Conservation (phyloP, 2,329 filamentous ascomycete species). For the Aspergillus pseudoterreus region DNA sequence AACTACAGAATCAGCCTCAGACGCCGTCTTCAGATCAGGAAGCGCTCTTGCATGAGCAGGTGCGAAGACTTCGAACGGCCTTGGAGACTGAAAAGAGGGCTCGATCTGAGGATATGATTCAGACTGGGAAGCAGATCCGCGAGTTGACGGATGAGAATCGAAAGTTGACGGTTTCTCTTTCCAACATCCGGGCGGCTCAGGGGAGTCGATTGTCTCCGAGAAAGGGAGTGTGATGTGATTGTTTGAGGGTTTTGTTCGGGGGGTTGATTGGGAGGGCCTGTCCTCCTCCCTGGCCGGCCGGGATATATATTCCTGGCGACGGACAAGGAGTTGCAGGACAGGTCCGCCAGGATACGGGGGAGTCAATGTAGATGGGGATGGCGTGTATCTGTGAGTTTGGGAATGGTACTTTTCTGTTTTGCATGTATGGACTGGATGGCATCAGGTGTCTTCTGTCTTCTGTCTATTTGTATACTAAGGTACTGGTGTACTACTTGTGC, state of each 20-base stretch:
- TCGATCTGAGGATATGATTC: constrained; percentile 14
- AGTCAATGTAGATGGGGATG: too few relatives aligned
- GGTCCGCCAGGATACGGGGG: neutral
- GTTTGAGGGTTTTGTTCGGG: neutral
- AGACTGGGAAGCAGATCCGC: constrained; percentile 8
- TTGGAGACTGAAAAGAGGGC: constrained; percentile 11
- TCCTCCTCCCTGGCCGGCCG: neutral
- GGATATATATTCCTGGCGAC: neutral
- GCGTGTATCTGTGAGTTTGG: too few relatives aligned
- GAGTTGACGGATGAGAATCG: constrained; percentile 15
- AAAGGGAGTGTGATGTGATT: neutral
- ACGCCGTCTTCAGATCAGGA: too few relatives aligned
- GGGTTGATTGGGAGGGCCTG: neutral
- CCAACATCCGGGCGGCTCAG: constrained; percentile 6
- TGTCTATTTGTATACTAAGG: too few relatives aligned
- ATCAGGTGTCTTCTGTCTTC: too few relatives aligned
- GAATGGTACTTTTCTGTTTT: too few relatives aligned
- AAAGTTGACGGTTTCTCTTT: constrained; percentile 17
- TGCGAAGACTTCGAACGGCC: constrained; percentile 2
- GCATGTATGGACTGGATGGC: too few relatives aligned
- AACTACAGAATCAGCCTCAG: neutral
- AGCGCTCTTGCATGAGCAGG: too few relatives aligned
- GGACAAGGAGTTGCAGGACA: neutral
- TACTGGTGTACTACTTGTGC: too few relatives aligned
- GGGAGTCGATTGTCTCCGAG: neutral